Conservation (phyloP, 176 grass and related monocot genomes). For the Pharus latifolius region DNA sequence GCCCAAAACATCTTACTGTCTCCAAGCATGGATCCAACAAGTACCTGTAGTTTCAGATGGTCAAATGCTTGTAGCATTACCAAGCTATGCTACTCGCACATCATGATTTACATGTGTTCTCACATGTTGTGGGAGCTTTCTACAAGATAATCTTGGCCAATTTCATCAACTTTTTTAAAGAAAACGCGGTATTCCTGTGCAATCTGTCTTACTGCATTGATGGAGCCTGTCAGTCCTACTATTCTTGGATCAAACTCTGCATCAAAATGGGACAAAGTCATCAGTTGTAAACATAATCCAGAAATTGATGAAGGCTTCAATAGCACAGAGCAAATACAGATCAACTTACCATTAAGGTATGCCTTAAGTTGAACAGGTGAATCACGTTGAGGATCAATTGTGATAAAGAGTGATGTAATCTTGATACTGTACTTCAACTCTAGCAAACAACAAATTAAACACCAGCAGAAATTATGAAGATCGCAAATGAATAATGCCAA, state of each 20-base stretch:
- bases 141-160: constrained; percentile 86
- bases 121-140: constrained; percentile 90
- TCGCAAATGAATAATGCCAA: background rate
- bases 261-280: constrained; percentile 16
- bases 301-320: constrained; percentile 7
- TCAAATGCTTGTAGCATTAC: constrained; percentile 12
- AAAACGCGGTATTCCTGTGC: constrained; percentile 92
- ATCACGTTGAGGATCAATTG: constrained; percentile 92
- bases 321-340: background rate
- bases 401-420: constrained; percentile 64
- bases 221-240: constrained; percentile 64
- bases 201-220: constrained; percentile 69
- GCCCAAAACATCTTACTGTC: constrained; percentile 69
- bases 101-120: background rate
- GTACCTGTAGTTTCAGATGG: constrained; percentile 48
- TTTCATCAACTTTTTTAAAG: constrained; percentile 81
- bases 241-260: constrained; percentile 91
- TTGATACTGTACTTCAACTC: constrained; percentile 59
- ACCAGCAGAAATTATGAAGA: background rate
- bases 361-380: constrained; percentile 72
- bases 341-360: constrained; percentile 72
- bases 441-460: constrained; percentile 32
- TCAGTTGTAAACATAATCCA: constrained; percentile 6
- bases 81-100: background rate
- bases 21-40: constrained; percentile 90